Evolutionary conservation across 2,329 filamentous ascomycete genomes (phyloP), one percentile per base, ranked within the genome.

Genomic region (Pseudocercospora ulei): DNA sequence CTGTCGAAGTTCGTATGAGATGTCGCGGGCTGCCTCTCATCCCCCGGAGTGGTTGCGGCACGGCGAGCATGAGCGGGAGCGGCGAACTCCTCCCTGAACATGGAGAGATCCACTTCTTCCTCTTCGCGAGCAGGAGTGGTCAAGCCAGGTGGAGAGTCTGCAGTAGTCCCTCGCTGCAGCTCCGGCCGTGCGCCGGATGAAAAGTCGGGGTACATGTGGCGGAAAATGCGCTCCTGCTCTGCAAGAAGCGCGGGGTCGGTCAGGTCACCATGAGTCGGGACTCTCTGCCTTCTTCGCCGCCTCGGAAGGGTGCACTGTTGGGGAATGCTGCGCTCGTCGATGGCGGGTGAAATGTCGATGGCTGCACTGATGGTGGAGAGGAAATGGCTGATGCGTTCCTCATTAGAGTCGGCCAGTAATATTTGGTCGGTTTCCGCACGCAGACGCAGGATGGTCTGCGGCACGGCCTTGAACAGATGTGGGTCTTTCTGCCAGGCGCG

Each of bases 351-450:
- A 12, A 86, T 72, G 53, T 83, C 78, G 43, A 86, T 80, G 30
- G 77, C 80, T n/a, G 78, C 77, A 52, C 78, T 81, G 6, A 83
- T 63, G 2, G 68, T 67, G 53, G 83, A 76, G 2, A 84, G 63
- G 77, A 81, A 82, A 34, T 70, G 69, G 44, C 82, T 68, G 56
- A 84, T 80, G 1, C 69, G 73, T 39, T 75, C 71, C 37, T 82
- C 65, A 35, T 76, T 72, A 36, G 73, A 64, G 47, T 78, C 79
- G 2, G 78, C 78, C 5, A 86, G 62, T 12, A 86, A 62, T 43
- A 86, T 77, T 54, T 86, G 82, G 49, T 86, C 79, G 1, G 76
- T 75, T 60, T 86, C 81, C 19, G 76, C 71, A 17, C 82, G 72
- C 43, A 86, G 56, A n/a, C 81, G 75, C 44, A 86, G 75, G 7